Conservation (phyloP, 1,284 basidiomycete genomes). For the Trametes polyzona region DNA sequence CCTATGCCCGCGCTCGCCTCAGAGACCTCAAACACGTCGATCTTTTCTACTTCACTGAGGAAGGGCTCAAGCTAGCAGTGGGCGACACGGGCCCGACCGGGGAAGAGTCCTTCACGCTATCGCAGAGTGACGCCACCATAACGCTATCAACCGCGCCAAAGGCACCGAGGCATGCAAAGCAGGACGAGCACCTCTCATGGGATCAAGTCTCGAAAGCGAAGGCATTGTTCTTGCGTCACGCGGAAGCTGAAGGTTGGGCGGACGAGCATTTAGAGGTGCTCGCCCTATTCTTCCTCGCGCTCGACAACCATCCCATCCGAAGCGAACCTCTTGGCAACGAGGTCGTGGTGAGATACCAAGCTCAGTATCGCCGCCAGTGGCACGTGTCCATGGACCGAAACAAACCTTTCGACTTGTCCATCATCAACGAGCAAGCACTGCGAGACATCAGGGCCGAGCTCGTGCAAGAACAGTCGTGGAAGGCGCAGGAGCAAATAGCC, state of each 20-base stretch:
- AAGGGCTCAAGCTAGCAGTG: background rate
- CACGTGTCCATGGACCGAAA: background rate
- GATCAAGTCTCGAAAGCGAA: background rate
- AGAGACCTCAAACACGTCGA: background rate
- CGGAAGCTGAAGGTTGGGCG: background rate
- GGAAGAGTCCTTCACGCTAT: background rate
- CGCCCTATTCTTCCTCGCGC: background rate
- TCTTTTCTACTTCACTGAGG: background rate
- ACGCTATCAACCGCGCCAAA: background rate
- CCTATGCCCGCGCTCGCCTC: background rate
- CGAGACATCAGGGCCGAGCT: background rate
- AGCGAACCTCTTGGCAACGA: background rate
- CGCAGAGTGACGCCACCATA: background rate
- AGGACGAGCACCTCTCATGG: background rate
- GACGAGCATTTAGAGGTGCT: background rate
- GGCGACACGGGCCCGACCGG: background rate
- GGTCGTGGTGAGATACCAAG: background rate
- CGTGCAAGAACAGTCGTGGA: too few species aligned
- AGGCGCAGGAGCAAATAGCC: background rate
- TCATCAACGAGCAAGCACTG: background rate
- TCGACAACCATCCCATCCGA: background rate
- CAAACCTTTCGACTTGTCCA: background rate
- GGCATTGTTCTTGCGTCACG: background rate
- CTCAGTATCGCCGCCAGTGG: background rate
- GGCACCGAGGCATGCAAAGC: background rate